Evolutionary conservation across 345 rosid genomes (phyloP).

Genomic region (Syzygium grande): DNA sequence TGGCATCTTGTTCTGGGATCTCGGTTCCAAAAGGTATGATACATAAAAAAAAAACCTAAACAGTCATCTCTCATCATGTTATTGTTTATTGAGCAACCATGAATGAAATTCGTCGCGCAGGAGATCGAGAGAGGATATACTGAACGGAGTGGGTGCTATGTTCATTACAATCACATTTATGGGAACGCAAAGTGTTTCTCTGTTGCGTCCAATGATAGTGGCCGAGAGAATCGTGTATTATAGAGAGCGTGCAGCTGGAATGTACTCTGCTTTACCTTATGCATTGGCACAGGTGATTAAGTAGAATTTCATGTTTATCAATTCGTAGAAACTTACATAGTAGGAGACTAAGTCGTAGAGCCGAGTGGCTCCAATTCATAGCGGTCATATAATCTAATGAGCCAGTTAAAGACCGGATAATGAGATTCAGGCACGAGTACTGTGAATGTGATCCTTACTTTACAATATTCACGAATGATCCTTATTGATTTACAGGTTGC

Average conservation of each 20-base stretch:
- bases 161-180: neutral
- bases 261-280: constrained; percentile 14
- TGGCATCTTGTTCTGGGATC: constrained; percentile 33
- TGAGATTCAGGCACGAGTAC: neutral
- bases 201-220: neutral
- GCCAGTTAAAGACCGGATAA: neutral
- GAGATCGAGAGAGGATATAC: neutral
- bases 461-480: neutral
- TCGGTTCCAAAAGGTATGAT: constrained; percentile 26
- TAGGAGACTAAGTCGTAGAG: neutral
- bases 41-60: neutral
- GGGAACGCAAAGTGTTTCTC: constrained; percentile 3
- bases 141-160: constrained; percentile 6
- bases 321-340: neutral
- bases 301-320: neutral
- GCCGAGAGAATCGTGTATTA: constrained; percentile 8
- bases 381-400: neutral
- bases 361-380: neutral
- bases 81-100: neutral
- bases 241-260: constrained; percentile 17
- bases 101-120: neutral
- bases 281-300: constrained; percentile 5
- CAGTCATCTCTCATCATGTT: neutral
- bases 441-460: neutral
- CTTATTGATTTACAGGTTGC: constrained; percentile 16